Conservation (phyloP, 805 yeast genomes). For the Torulaspora microellipsoides region DNA sequence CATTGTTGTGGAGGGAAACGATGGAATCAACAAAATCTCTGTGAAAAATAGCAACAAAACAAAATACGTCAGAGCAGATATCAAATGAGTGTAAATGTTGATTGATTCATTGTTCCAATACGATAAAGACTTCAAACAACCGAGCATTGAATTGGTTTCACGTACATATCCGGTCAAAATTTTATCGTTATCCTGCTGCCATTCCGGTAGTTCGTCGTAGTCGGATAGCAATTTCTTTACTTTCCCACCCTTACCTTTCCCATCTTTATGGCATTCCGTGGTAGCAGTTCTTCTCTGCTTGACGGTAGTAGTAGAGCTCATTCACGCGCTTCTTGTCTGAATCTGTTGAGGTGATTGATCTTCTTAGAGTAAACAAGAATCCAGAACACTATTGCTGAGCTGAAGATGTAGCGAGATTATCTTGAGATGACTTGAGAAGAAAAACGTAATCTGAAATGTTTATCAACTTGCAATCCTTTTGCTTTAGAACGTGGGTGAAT, state of each 20-base stretch:
- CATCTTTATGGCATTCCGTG: background rate
- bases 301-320: conserved; percentile 23
- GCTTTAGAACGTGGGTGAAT: too few relatives aligned
- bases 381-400: too few relatives aligned
- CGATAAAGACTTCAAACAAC: conserved; percentile 46
- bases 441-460: too few relatives aligned
- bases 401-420: too few relatives aligned
- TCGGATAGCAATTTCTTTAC: conserved; percentile 12
- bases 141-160: conserved; percentile 45
- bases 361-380: too few relatives aligned
- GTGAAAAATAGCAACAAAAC: conserved; percentile 25
- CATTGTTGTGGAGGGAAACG: conserved; percentile 35
- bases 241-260: conserved; percentile 1
- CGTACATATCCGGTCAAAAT: conserved; percentile 61
- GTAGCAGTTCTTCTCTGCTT: conserved; percentile 13
- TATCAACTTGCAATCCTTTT: too few relatives aligned
- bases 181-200: conserved; percentile 73
- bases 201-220: conserved; percentile 58
- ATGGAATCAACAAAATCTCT: conserved; percentile 29
- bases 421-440: too few relatives aligned
- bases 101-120: conserved; percentile 68
- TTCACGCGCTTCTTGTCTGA: background rate
- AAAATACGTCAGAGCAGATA: conserved; percentile 38
- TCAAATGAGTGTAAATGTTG: conserved; percentile 63
- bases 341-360: too few relatives aligned